These are phyloP conservation scores for Allomyces macrogynus DNA, from an alignment of 192 early-diverging fungal genomes.

Conservation along the genomic window DNA sequence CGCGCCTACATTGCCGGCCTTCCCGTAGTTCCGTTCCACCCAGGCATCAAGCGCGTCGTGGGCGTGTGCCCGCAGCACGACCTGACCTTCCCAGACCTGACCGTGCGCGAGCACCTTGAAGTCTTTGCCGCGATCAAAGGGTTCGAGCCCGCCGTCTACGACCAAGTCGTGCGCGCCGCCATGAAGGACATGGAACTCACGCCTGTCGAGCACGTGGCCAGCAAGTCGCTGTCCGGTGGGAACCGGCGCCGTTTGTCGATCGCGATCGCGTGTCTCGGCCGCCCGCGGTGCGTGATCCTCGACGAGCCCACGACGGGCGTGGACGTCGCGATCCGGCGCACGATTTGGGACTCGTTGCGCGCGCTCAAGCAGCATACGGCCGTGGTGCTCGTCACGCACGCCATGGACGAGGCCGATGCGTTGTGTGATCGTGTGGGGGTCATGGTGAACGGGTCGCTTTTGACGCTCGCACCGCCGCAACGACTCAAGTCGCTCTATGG, in stretches of 20 bases:
- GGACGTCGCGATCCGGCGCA: constrained; percentile 22
- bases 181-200: constrained; percentile 14
- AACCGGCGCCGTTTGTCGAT: constrained; percentile 7
- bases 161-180: constrained; percentile 9
- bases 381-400: constrained; percentile 17
- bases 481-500: constrained; percentile 27
- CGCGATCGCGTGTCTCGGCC: constrained; percentile 7
- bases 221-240: constrained; percentile 9
- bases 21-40: constrained; percentile 12
- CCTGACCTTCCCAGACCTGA: constrained; percentile 14
- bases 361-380: constrained; percentile 15
- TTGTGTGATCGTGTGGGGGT: constrained; percentile 25
- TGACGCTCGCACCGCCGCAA: constrained; percentile 21
- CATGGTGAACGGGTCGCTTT: constrained; percentile 22
- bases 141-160: constrained; percentile 1
- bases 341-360: constrained; percentile 28
- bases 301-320: constrained; percentile 21
- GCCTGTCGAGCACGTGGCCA: constrained; percentile 9
- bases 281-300: constrained; percentile 8
- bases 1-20: constrained; percentile 8
- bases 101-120: constrained; percentile 17
- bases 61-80: constrained; percentile 23
- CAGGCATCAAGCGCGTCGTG: constrained; percentile 14
- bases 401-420: constrained; percentile 23
- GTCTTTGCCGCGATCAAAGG: constrained; percentile 20